These are phyloP conservation scores for Phytophthora aleatoria DNA, from an alignment of 352 stramenopile genomes.

Conservation along the genomic window DNA sequence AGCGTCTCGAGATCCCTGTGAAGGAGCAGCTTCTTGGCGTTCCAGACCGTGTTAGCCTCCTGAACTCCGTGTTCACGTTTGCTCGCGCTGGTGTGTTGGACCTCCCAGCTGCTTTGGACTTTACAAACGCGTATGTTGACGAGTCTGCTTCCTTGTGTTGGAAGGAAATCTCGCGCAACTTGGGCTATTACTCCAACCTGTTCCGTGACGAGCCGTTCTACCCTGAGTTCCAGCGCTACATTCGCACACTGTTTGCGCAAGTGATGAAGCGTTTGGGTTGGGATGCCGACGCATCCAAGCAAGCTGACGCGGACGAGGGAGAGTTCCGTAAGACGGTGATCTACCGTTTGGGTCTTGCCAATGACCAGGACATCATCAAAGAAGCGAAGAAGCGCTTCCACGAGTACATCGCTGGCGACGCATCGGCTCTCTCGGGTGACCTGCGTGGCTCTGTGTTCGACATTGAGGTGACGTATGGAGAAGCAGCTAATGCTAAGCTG, in stretches of 20 bases:
- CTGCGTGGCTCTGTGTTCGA: slow-evolving; percentile 61
- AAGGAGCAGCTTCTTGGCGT: slow-evolving; percentile 59
- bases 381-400: slow-evolving; percentile 66
- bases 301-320: slow-evolving; percentile 46
- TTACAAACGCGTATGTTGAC: slow-evolving; percentile 57
- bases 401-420: slow-evolving; percentile 51
- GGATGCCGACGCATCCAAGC: slow-evolving; percentile 33
- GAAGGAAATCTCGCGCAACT: slow-evolving; percentile 67
- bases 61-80: slow-evolving; percentile 94
- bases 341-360: slow-evolving; percentile 50
- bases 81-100: slow-evolving; percentile 60
- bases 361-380: slow-evolving; percentile 52
- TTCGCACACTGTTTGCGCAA: slow-evolving; percentile 55
- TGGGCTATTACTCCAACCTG: slow-evolving; percentile 55
- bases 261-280: slow-evolving; percentile 65
- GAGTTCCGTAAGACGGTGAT: slow-evolving; percentile 74
- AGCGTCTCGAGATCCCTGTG: slow-evolving; percentile 69
- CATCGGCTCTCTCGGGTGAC: slow-evolving; percentile 53
- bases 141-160: slow-evolving; percentile 68
- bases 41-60: slow-evolving; percentile 91
- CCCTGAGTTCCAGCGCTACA: slow-evolving; percentile 55
- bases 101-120: slow-evolving; percentile 62
- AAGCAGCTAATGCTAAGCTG: slow-evolving; percentile 51
- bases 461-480: slow-evolving; percentile 49
- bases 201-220: slow-evolving; percentile 64